phyloP scores from a whole-genome alignment of 768 basidiomycete genomes.

The Rhizopogon roseolus region DNA sequence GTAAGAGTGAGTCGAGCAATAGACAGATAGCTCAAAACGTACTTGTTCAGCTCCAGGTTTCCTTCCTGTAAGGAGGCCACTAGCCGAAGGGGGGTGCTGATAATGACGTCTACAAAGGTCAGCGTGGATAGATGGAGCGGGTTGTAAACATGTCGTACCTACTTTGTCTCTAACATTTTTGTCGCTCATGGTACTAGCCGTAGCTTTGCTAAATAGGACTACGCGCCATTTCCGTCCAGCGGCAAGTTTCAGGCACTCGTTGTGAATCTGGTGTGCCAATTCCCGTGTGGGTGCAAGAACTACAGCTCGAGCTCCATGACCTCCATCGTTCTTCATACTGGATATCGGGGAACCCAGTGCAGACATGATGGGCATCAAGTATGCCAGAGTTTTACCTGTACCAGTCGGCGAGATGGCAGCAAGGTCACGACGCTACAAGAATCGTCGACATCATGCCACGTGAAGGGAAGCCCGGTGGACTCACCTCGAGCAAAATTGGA shows the following conservation, averaged over 20 bases:
- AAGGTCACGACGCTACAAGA: slow-evolving; percentile 67
- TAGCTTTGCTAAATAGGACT: slow-evolving; percentile 84
- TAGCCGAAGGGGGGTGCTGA: slow-evolving; percentile 88
- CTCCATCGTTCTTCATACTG: slow-evolving; percentile 37
- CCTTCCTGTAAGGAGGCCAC: slow-evolving; percentile 74
- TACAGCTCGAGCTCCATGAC: slow-evolving; percentile 67
- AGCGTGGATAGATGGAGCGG: neutral
- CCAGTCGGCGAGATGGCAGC: slow-evolving; percentile 97
- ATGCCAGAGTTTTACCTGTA: slow-evolving; percentile 94
- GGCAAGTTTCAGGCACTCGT: slow-evolving; percentile 81
- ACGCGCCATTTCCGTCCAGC: slow-evolving; percentile 81
- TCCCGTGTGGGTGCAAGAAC: slow-evolving; percentile 92
- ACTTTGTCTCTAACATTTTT: slow-evolving; percentile 72
- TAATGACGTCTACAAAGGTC: slow-evolving; percentile 65
- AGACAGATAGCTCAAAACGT: slow-evolving; percentile 20
- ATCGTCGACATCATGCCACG: neutral
- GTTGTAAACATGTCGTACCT: slow-evolving; percentile 42
- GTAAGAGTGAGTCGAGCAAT: slow-evolving; percentile 2
- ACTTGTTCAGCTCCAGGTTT: slow-evolving; percentile 70
- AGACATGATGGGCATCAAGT: slow-evolving; percentile 78
- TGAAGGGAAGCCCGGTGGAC: slow-evolving; percentile 12
- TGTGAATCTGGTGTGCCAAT: slow-evolving; percentile 92
- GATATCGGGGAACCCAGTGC: slow-evolving; percentile 51
- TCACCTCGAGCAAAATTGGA: slow-evolving; percentile 75
- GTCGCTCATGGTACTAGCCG: slow-evolving; percentile 74